phyloP scores from a whole-genome alignment of 2,329 filamentous ascomycete species.

The Alternaria sp. region DNA sequence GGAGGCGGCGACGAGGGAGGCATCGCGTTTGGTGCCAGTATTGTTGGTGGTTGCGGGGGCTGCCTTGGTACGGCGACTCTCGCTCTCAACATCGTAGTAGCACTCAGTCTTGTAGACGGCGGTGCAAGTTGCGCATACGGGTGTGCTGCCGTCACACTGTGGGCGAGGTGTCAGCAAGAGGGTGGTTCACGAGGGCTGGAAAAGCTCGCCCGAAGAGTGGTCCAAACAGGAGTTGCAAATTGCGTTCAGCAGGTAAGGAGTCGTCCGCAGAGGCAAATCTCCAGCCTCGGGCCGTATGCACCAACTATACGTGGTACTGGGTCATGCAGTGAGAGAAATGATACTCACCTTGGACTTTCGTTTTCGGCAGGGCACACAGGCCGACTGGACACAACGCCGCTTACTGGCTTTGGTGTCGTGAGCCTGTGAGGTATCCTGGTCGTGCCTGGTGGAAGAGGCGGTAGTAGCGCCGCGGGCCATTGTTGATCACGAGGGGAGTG shows the following conservation, averaged over 20 bases:
- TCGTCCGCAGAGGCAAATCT: conserved; percentile 34
- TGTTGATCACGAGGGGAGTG: conserved; percentile 22
- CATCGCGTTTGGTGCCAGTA: conserved; percentile 44
- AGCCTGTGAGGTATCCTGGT: conserved; percentile 27
- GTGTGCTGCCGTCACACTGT: conserved; percentile 61
- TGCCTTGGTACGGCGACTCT: conserved; percentile 56
- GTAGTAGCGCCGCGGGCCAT: conserved; percentile 43
- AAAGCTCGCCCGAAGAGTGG: conserved; percentile 3
- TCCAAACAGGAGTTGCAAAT: conserved; percentile 5
- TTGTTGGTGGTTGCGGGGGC: conserved; percentile 33
- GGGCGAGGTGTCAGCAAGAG: conserved; percentile 25
- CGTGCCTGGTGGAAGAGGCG: conserved; percentile 32
- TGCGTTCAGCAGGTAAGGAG: neutral
- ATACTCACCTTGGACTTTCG: conserved; percentile 59
- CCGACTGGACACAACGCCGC: conserved; percentile 50
- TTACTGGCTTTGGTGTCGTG: conserved; percentile 42
- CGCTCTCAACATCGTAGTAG: conserved; percentile 59
- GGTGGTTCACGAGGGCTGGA: conserved; percentile 1
- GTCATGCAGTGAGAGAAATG: conserved; percentile 2
- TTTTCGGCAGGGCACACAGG: conserved; percentile 61
- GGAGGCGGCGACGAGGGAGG: conserved; percentile 25
- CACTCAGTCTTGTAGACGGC: conserved; percentile 62
- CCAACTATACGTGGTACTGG: neutral
- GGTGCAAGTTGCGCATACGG: conserved; percentile 60
- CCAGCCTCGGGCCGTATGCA: conserved; percentile 15